Evolutionary conservation across 768 basidiomycete species (phyloP), one percentile per base, ranked within the genome.

Genomic region (Amyloporia xantha): DNA sequence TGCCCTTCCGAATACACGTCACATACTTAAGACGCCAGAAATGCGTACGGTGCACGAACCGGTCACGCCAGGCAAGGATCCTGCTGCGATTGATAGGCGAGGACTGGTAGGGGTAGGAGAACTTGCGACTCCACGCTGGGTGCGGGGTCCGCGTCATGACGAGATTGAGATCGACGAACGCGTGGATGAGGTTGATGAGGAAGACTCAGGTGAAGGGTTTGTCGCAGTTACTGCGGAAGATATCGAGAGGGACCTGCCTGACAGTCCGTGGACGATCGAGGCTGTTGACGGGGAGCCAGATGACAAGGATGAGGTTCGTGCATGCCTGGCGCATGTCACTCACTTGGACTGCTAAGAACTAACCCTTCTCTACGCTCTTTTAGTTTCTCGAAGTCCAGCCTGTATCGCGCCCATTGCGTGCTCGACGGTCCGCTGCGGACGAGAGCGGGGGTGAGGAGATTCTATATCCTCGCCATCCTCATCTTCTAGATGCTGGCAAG

Each of bases 101-200:
- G 86, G 82, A 30, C 80, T 98, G 35, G 81, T 98, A 46, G 96
- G 96, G 21, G 88, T 98, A 4, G 96, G 96, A 30, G 96, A 99
- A 68, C 79, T 98, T 26, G 73, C 92, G 17, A 99, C 96, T n/a
- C 96, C 96, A 41, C 79, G 93, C 52, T 99, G 93, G 94, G 77
- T 77, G 51, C 78, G 78, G 61, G 64, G 69, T 24, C 74, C 76
- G 41, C 66, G 70, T 28, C 64, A 66, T 44, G 56, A 62, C 42
- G 64, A 61, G 26, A 58, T 61, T 15, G 61, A 66, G 49, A 33
- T 60, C 38, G 56, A 68, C 49, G 55, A 74, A 65, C 45, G 57
- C 63, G 48, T 71, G 65, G 45, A 65, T 57, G 51, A 66, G 62
- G 27, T 57, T 52, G 50, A 65, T 54, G 56, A 69, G 33, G 67